Base-by-base conservation (phyloP, 805 yeast genomes). In the Suhomyces pyralidae region DNA sequence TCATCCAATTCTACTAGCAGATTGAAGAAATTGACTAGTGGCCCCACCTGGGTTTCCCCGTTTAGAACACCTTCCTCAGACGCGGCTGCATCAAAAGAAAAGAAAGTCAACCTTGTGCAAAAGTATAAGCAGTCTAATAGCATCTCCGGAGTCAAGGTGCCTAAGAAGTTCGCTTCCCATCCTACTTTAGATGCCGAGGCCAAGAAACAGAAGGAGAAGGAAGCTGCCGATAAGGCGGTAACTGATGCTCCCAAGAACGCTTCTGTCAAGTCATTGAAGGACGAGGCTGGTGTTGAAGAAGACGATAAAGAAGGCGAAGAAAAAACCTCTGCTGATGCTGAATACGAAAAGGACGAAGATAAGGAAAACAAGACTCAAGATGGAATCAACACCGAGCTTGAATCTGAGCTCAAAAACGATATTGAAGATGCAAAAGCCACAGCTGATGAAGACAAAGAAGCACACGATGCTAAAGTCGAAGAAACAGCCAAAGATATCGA, bases 41-140 rank as follows among this genome's bases (percentile, higher is more conserved):
- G 67, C 38, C 55, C 64, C 22, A 65, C 69, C 1, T 75, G 79
- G 78, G 67, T 68, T 12, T 74, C 79, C 5, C 79, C 79, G n/a
- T 75, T 75, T 47, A 66, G 79, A 60, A 54, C 61, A 25, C 42
- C 60, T 8, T 52, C 57, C 14, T 30, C 51, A 40, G 63, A 50
- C 34, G 48, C 48, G 25, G 46, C 63, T 9, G 54, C 61, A 5
- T 28, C 56, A 38, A 62, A 46, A 36, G 49, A 58, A 46, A 68
- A 67, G 60, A 53, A 51, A 45, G 51, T 45, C 46, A 73, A 69
- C 58, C 67, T 70, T 50, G 61, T 64, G 46, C 60, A 73, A 55
- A 68, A 73, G 58, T 73, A 68, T 52, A 65, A 66, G 52, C 70
- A 68, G 14, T 61, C 62, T 42, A 74, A 74, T 60, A 58, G 62